A percentile compares a stretch with the other conserved stretches of the same genome.
Evolutionary conservation across 169 alveolate species (phyloP).

Genomic region (Theileria luwenshuni): DNA sequence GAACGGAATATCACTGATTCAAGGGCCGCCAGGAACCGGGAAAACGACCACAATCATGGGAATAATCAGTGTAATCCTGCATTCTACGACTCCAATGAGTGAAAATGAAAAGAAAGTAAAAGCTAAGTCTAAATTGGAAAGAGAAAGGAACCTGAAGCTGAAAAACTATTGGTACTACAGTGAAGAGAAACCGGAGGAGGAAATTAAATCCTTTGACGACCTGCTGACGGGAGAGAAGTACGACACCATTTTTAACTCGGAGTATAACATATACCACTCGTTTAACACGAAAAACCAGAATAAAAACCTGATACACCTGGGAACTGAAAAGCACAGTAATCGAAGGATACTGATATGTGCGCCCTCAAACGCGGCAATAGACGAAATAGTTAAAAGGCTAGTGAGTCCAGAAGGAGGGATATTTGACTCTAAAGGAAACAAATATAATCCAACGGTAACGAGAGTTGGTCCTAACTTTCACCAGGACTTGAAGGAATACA

Average conservation of each 20-base stretch:
- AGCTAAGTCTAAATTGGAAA: constrained; percentile 4
- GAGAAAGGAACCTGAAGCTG: neutral
- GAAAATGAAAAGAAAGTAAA: neutral
- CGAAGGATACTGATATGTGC: constrained; percentile 93
- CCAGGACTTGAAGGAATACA: constrained; percentile 83
- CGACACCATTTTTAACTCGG: neutral
- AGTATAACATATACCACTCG: constrained; percentile 46
- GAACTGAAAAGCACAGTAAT: constrained; percentile 34
- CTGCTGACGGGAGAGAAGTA: constrained; percentile 18
- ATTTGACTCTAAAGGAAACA: constrained; percentile 82
- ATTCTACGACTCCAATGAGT: constrained; percentile 10
- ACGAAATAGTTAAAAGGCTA: constrained; percentile 94
- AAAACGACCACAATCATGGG: constrained; percentile 95
- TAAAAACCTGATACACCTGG: constrained; percentile 34
- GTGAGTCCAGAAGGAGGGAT: constrained; percentile 84
- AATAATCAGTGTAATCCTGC: constrained; percentile 83
- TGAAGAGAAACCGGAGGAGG: constrained; percentile 14
- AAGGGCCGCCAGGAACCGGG: constrained; percentile 99
- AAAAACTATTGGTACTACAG: constrained; percentile 29
- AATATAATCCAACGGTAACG: constrained; percentile 83
- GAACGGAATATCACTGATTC: constrained; percentile 90
- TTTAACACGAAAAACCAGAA: constrained; percentile 15
- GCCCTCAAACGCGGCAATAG: constrained; percentile 99
- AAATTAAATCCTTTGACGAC: constrained; percentile 41
- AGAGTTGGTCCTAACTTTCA: constrained; percentile 90